Conservation (phyloP, 345 rosid species). For the Orychophragmus violaceus region DNA sequence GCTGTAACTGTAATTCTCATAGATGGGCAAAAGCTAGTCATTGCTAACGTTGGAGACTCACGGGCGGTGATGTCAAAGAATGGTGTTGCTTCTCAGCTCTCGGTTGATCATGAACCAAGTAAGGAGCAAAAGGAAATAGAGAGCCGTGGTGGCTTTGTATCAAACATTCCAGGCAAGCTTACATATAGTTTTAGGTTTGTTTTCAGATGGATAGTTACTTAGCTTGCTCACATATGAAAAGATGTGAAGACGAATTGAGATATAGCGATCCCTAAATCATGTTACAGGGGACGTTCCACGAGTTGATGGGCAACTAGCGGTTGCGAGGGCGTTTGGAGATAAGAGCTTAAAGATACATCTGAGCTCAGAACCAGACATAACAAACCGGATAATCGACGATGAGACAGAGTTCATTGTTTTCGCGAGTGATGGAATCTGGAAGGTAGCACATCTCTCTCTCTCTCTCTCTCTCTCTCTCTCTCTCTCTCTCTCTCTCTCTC, state of each 20-base stretch:
- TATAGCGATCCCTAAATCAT: background rate
- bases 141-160: slow-evolving; percentile 82
- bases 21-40: slow-evolving; percentile 60
- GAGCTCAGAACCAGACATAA: slow-evolving; percentile 75
- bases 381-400: slow-evolving; percentile 32
- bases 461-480: background rate
- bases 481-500: background rate
- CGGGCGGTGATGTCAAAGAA: slow-evolving; percentile 73
- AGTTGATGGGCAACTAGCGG: slow-evolving; percentile 88
- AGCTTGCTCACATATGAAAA: background rate
- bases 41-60: slow-evolving; percentile 91
- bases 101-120: slow-evolving; percentile 84
- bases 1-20: slow-evolving; percentile 93
- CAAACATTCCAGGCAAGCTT: slow-evolving; percentile 64
- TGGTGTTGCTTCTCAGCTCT: slow-evolving; percentile 62
- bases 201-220: background rate
- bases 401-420: slow-evolving; percentile 52
- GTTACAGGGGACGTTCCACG: slow-evolving; percentile 81
- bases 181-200: background rate
- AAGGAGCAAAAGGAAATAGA: slow-evolving; percentile 61
- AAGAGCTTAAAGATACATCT: slow-evolving; percentile 77
- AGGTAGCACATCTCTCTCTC: slow-evolving; percentile 31
- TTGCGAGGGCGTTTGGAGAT: slow-evolving; percentile 92
- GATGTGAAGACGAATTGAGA: background rate
- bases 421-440: slow-evolving; percentile 96